Evolutionary conservation across 2,329 filamentous ascomycete species (phyloP), one percentile per base, ranked within the genome.

Genomic region (Sporothrix pseudoabietina): DNA sequence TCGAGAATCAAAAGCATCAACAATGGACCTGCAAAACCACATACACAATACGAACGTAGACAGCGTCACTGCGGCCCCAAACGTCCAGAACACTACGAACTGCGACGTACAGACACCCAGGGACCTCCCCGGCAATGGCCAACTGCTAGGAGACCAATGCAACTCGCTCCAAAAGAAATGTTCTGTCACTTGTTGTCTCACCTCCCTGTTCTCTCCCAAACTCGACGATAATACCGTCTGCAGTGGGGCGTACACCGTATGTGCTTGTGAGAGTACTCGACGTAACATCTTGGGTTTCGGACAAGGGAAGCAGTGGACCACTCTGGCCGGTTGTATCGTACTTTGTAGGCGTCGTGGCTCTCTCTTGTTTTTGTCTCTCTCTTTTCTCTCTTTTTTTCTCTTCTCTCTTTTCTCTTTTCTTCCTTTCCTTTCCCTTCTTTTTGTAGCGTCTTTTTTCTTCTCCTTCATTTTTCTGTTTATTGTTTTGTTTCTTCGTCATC

Each of bases 261-360:
- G 26, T 26, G 26, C 26, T 30, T 8, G 9, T 12, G 26, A 39
- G 55, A 14, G 69, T 35, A 10, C 3, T 32, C 57, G 65, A 49
- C 66, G 73, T 74, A 71, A 74, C 70, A 72, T 66, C 26, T 74
- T 74, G 47, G 65, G 73, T 72, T 72, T 72, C 73, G 73, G 66
- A 70, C 71, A 55, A 55, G 55, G 59, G 35, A 35, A 30, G 44
- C 12, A 32, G 49, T 32, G 59, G 70, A 35, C 69, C 39, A 35
- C 57, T 30, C 54, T 49, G 63, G 66, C 69, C 63, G 49, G 61
- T 9, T 47, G 49, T 73, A 49, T 72, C 26, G 72, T n/a, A 63
- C 35, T 72, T 22, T 19, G 10, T 41, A 47, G 19, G 6, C 65
- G 16, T 30, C 39, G n/a, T 26, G 49, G 22, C 19, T 41, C 19